Evolutionary conservation across 1,284 basidiomycete genomes (phyloP), one percentile per base, ranked within the genome.

Genomic region (Marasmius fiardii): DNA sequence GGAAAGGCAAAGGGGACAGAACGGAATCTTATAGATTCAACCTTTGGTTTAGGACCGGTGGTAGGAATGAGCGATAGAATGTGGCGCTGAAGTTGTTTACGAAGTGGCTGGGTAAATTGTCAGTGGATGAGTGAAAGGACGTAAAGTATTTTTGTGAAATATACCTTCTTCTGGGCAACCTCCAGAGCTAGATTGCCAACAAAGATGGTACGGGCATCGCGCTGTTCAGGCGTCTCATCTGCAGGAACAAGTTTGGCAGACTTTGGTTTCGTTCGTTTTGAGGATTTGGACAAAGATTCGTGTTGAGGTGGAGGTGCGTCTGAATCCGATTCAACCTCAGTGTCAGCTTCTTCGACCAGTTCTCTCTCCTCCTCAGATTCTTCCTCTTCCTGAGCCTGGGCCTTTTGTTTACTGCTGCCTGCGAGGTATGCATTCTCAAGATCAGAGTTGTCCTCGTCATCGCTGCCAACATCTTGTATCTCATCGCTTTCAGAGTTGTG

Each of bases 1-100:
- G 93, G 92, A 1, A 80, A 80, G 58, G 90, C 83, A 73, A 96
- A 96, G 0, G 93, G 86, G 43, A 95, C 82, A 16, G 92, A 95
- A 52, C 94, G 90, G 76, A 94, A 94, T 52, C 94, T 90, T n/a
- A 85, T 80, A 3, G 92, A 93, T 68, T 96, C 94, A 59, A 95
- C 86, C 74, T 89, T 91, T 55, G 88, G 57, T 45, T 51, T 52
- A 23, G 35, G 23, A 20, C 48, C 43, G 35, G 57, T 84, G 0
- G 77, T 69, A 11, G 90, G 85, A 1, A 89, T 78, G 57, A 83
- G 80, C 1, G 83, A 74, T 23, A 91, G 73, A 58, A 96, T 78
- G 66, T 94, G 88, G 28, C 81, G 78, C 58, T 83, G 84, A 20
- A 95, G 73, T 63, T 84, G 80, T 64, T 91, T 91, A 70, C 80